Conservation (phyloP, 2,329 filamentous ascomycete species). For the Golovinomyces cichoracearum region DNA sequence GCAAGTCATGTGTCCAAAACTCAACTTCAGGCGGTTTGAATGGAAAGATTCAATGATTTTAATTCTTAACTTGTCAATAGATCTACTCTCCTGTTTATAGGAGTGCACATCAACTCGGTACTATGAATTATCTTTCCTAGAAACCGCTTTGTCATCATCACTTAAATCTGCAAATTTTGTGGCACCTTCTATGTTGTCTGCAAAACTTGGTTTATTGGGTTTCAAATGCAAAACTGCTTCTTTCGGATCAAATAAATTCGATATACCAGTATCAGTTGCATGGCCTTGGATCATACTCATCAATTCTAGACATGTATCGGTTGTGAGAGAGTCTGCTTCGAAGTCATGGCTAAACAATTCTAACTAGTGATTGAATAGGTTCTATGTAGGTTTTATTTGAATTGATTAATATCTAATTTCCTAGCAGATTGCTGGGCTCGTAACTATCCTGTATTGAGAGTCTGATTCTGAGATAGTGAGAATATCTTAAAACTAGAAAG, state of each 20-base stretch:
- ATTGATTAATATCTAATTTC: background rate
- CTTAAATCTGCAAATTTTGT: conserved; percentile 1
- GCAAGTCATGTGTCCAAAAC: background rate
- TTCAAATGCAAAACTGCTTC: background rate
- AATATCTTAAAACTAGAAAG: background rate
- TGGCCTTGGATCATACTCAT: background rate
- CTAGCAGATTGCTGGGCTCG: background rate
- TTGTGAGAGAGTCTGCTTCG: background rate
- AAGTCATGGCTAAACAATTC: background rate
- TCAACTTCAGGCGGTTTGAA: background rate
- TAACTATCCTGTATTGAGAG: background rate
- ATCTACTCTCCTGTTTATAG: background rate
- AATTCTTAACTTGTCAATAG: background rate
- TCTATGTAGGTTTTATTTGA: background rate
- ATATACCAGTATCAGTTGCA: background rate
- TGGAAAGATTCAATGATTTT: background rate
- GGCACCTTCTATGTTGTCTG: background rate
- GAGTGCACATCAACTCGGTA: background rate
- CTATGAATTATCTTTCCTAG: background rate
- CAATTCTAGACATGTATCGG: background rate
- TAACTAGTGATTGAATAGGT: background rate
- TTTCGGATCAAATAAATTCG: background rate
- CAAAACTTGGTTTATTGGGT: background rate
- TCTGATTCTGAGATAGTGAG: background rate
- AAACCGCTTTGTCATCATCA: conserved; percentile 1